Percentiles rank a stretch among this genome's conserved stretches.
Conservation (phyloP, 495 filamentous ascomycete species). For the Xylaria curta region DNA sequence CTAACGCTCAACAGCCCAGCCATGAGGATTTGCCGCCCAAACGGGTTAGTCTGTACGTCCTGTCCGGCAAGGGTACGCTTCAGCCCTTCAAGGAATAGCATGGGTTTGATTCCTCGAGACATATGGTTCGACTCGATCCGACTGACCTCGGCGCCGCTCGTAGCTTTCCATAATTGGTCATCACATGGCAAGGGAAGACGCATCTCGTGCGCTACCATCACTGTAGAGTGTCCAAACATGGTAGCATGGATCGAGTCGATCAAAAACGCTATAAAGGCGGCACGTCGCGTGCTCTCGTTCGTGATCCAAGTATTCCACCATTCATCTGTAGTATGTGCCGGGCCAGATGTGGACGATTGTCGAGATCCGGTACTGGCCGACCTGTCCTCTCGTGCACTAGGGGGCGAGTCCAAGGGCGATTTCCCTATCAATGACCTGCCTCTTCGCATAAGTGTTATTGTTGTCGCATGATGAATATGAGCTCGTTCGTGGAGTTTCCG, state of each 20-base stretch:
- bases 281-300: constrained; percentile 86
- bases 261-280: constrained; percentile 93
- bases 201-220: constrained; percentile 97
- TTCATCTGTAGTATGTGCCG: constrained; percentile 75
- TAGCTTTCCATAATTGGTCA: constrained; percentile 91
- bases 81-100: constrained; percentile 88
- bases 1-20: constrained; percentile 90
- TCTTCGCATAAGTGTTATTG: constrained; percentile 91
- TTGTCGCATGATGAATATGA: constrained; percentile 96
- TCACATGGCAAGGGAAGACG: constrained; percentile 91
- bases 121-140: constrained; percentile 83
- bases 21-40: constrained; percentile 96
- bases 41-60: constrained; percentile 88
- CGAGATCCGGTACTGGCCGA: constrained; percentile 60
- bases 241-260: constrained; percentile 96
- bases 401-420: constrained; percentile 85
- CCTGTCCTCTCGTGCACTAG: constrained; percentile 72
- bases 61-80: constrained; percentile 89
- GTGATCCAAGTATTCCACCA: constrained; percentile 98
- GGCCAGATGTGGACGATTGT: constrained; percentile 63
- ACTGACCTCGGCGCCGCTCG: constrained; percentile 85
- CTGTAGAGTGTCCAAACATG: constrained; percentile 97
- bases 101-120: constrained; percentile 83
- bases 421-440: constrained; percentile 92
- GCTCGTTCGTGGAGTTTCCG: constrained; percentile 91